These are phyloP conservation scores for Botrytis hyacinthi DNA, from an alignment of 2,329 filamentous ascomycete species.

Conservation along the genomic window DNA sequence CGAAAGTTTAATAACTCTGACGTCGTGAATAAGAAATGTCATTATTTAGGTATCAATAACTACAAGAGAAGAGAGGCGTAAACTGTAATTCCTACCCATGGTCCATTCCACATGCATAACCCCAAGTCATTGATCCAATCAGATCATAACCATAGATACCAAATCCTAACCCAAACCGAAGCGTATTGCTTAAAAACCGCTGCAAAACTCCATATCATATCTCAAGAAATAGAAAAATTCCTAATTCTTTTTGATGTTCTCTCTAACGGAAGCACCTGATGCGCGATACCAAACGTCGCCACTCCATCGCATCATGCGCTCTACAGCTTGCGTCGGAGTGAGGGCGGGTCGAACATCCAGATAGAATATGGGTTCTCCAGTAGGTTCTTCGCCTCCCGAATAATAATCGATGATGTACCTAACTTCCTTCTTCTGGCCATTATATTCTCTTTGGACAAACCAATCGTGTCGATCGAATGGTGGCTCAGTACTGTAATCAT, in stretches of 20 bases:
- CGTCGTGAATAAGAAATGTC: constrained; percentile 46
- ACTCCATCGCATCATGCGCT: constrained; percentile 83
- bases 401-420: constrained; percentile 99
- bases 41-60: constrained; percentile 20
- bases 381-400: constrained; percentile 67
- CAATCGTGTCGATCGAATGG: constrained; percentile 98
- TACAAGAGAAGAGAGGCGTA: constrained; percentile 26
- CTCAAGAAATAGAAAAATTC: constrained; percentile 11
- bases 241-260: constrained; percentile 27
- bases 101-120: background rate
- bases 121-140: background rate
- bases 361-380: constrained; percentile 91
- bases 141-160: constrained; percentile 9
- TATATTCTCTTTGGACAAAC: constrained; percentile 75
- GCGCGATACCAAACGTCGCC: constrained; percentile 81
- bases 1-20: background rate
- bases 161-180: background rate
- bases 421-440: constrained; percentile 68
- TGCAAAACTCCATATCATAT: constrained; percentile 15
- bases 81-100: background rate
- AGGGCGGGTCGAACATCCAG: constrained; percentile 90
- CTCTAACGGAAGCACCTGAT: constrained; percentile 35
- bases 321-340: constrained; percentile 74
- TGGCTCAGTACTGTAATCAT: constrained; percentile 62
- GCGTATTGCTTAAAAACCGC: constrained; percentile 1